A percentile compares a stretch with the other conserved stretches of the same genome.
phyloP scores from a whole-genome alignment of 83 land plant genomes.

The Picea engelmannii region DNA sequence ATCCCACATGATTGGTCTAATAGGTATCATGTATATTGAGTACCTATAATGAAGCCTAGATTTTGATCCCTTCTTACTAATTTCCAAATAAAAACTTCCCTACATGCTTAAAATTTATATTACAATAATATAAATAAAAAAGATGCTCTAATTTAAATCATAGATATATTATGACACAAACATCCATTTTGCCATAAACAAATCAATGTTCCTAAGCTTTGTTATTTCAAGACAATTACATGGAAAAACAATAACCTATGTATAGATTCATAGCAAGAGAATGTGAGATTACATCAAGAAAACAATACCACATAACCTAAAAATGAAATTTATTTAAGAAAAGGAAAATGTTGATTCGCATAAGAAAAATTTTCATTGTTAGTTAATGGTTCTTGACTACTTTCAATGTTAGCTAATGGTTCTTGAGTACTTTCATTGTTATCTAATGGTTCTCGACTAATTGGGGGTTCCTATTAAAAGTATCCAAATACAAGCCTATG shows the following conservation, averaged over 20 bases:
- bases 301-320: background rate
- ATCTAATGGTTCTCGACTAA: slow-evolving; percentile 55
- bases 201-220: slow-evolving; percentile 28
- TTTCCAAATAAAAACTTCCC: background rate
- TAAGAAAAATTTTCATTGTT: slow-evolving; percentile 40
- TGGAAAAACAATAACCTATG: slow-evolving; percentile 22
- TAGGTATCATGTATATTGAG: no score
- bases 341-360: background rate
- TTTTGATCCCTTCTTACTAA: background rate
- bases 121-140: background rate
- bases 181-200: slow-evolving; percentile 43
- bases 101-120: background rate
- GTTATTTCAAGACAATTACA: slow-evolving; percentile 17
- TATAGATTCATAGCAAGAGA: background rate
- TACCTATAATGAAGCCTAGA: background rate
- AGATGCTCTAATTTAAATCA: background rate
- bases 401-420: no score
- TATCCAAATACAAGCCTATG: slow-evolving; percentile 33
- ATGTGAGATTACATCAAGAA: background rate
- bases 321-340: background rate
- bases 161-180: slow-evolving; percentile 43
- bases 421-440: slow-evolving; percentile 66
- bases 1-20: no score
- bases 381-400: no score
- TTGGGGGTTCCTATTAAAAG: slow-evolving; percentile 40